Evolutionary conservation across 331 rosid genomes (phyloP), one percentile per base, ranked within the genome.

Genomic region (Quercus lobata): DNA sequence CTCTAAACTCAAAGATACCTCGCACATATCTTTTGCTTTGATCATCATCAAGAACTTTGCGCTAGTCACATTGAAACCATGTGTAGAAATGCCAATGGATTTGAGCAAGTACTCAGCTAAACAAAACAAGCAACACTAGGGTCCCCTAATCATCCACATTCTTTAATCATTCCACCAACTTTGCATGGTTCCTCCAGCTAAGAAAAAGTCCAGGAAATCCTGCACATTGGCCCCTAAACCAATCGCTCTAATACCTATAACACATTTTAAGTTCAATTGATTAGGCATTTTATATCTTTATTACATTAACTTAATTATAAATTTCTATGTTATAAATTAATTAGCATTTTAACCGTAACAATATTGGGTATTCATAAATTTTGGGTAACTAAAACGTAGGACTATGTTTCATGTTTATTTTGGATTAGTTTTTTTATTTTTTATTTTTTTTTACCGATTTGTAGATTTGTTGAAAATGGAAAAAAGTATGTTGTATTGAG

Each of bases 111-210:
- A 83, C 84, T 85, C 91, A 0, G 41, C 21, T 3, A 14, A 41
- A 12, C 87, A 88, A 14, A 88, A 86, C 27, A 79, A 29, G 41
- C 1, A 44, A 69, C 83, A 54, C 5, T 86, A 79, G 17, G 77
- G 69, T 11, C 79, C 57, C 55, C 86, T 88, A 25, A 79, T 34
- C 29, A 75, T 72, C 92, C 92, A 86, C 82, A 88, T 86, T 60
- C 92, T 83, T 55, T 88, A 88, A 57, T 88, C 84, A 62, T 77
- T 88, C 90, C 92, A 88, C 90, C 90, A 88, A n/a, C 65, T 74
- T 4, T 37, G 5, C 27, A 88, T 24, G 7, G 85, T 84, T n/a
- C 84, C 82, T 58, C 83, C 87, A 0, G 5, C 73, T 4, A 76
- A 16, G 30, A 81, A 2, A 49, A 85, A 86, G 18, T 85, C 88